These are phyloP conservation scores for Syzygium grande DNA, from an alignment of 345 rosid species.

Conservation along the genomic window DNA sequence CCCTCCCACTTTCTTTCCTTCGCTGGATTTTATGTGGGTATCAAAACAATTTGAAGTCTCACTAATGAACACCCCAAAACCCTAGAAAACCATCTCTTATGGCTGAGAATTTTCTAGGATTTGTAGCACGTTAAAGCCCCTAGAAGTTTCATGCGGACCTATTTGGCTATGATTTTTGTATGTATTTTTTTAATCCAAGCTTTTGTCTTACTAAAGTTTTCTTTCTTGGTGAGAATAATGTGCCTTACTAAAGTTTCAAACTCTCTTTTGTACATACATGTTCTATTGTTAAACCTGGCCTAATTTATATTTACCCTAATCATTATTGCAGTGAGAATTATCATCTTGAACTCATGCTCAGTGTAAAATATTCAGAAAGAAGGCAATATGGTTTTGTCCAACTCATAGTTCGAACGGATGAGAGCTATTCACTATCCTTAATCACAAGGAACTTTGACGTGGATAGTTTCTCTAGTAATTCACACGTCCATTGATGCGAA, in stretches of 20 bases:
- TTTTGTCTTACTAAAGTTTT: background rate
- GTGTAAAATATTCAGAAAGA: background rate
- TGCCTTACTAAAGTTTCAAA: background rate
- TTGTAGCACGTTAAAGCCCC: slow-evolving; percentile 2
- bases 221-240: background rate
- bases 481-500: background rate
- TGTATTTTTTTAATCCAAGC: background rate
- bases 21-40: background rate
- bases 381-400: background rate
- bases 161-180: background rate
- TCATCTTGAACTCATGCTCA: background rate
- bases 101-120: slow-evolving; percentile 9
- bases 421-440: background rate
- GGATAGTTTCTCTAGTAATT: background rate
- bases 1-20: background rate
- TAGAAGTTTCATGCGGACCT: background rate
- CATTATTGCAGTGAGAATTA: background rate
- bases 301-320: background rate
- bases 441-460: background rate
- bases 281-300: background rate
- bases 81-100: slow-evolving; percentile 1
- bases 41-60: background rate
- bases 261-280: background rate
- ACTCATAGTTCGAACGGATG: background rate
- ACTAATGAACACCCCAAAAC: background rate